phyloP scores from a whole-genome alignment of 2,329 filamentous ascomycete species.

The Huntiella savannae region DNA sequence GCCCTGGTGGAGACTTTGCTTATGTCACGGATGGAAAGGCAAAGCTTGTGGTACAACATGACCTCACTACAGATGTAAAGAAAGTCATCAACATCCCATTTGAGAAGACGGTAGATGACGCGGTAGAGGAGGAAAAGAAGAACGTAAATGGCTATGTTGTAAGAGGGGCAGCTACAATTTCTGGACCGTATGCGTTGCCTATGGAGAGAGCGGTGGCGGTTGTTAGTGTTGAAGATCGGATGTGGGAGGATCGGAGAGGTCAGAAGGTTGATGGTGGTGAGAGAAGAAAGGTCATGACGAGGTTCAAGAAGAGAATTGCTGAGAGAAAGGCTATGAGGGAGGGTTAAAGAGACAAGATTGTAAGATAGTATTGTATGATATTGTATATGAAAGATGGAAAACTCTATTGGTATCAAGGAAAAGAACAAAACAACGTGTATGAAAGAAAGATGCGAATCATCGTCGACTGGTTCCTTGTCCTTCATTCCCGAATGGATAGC shows the following conservation, averaged over 20 bases:
- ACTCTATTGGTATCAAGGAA: no score
- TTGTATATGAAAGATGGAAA: neutral
- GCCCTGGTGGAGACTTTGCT: constrained; percentile 64
- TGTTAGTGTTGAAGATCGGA: constrained; percentile 59
- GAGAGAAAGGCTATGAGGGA: constrained; percentile 53
- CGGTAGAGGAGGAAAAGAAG: constrained; percentile 15
- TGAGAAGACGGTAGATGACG: constrained; percentile 20
- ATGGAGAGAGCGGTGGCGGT: constrained; percentile 43
- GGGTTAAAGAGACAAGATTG: constrained; percentile 21
- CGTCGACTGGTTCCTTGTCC: no score
- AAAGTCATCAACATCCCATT: constrained; percentile 36
- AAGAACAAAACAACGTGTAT: no score
- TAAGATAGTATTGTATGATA: neutral
- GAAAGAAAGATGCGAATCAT: no score
- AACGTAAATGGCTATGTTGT: constrained; percentile 49
- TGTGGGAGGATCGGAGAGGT: constrained; percentile 80
- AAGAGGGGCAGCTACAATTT: constrained; percentile 47
- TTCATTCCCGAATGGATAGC: no score
- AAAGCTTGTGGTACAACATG: constrained; percentile 25
- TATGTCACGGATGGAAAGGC: constrained; percentile 43
- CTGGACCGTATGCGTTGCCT: constrained; percentile 54
- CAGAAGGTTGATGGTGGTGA: constrained; percentile 94
- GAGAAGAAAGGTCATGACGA: constrained; percentile 65
- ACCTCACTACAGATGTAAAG: constrained; percentile 26
- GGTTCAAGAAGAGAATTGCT: constrained; percentile 65